Conservation (phyloP, 495 filamentous ascomycete species). For the Hypoxylon lenormandii region DNA sequence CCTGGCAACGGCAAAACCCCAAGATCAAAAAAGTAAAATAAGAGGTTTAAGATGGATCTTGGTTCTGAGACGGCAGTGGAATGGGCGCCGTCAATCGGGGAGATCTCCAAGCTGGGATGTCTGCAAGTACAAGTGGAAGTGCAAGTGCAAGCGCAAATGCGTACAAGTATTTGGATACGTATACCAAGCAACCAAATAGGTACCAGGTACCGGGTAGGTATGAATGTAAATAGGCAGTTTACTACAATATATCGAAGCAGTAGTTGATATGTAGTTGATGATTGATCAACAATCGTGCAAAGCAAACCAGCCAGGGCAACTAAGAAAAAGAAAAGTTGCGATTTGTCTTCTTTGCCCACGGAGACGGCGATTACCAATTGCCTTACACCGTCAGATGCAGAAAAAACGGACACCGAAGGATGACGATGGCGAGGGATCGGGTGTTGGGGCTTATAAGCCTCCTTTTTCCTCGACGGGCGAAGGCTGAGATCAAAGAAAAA, state of each 20-base stretch:
- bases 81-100: too few relatives aligned
- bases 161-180: too few relatives aligned
- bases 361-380: neutral
- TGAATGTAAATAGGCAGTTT: too few relatives aligned
- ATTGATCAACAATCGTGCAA: conserved; percentile 49
- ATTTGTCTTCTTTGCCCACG: conserved; percentile 22
- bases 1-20: neutral
- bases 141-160: too few relatives aligned
- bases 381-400: conserved; percentile 8
- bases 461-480: conserved; percentile 19
- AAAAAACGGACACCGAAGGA: conserved; percentile 16
- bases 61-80: too few relatives aligned
- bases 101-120: too few relatives aligned
- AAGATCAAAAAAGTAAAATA: too few relatives aligned
- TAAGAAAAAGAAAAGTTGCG: conserved; percentile 16
- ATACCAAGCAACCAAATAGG: too few relatives aligned
- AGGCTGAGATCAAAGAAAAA: conserved; percentile 23
- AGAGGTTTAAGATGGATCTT: too few relatives aligned
- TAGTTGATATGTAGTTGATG: too few relatives aligned
- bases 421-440: conserved; percentile 23
- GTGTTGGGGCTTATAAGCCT: conserved; percentile 11
- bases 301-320: conserved; percentile 1
- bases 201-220: too few relatives aligned
- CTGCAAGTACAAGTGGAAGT: too few relatives aligned
- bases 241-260: conserved; percentile 17